Evolutionary conservation across 371 early-diverging fungal genomes (phyloP), one percentile per base, ranked within the genome.

Genomic region (Mortierella sp.): DNA sequence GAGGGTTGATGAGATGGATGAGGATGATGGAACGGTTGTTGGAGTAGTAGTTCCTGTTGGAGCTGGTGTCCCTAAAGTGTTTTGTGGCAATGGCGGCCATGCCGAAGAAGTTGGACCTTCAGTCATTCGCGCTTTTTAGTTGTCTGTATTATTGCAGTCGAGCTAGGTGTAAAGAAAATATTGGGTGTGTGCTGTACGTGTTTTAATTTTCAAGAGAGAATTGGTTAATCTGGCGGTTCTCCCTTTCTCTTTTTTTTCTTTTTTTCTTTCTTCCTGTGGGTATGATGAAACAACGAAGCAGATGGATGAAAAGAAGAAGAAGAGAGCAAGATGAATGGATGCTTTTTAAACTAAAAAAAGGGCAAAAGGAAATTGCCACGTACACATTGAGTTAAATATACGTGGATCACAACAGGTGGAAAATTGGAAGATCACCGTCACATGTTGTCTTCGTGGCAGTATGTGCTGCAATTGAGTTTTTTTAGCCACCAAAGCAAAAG

Each of bases 91-190:
- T 28, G 34, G 54, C 12, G 69, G 75, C 75, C 69, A 23, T 19
- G 64, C 66, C 65, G 75, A 75, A 29, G 75, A 54, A 43, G 66
- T 47, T 31, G 56, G 29, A 55, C 65, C 61, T 65, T 75, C 75
- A 35, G 75, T 66, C 75, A 75, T 75, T 69, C 32, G 40, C 53
- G 22, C 45, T 28, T 17, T 51, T 42, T 40, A 23, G 43, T 37
- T 62, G 45, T 2, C 42, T 26, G 57, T 56, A 31, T 26, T 26
- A 51, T 47, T 47, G 19, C 15, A 19, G 40, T 47, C 26, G 53
- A 23, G 5, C 7, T 51, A 26, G 53, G 22, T 40, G 40, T 40
- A 40, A 40, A 40, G 13, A 40, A 28, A 22, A 22, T 6, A 15
- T 47, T 26, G 53, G 8, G 8, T 51, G 23, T 29, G 28, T 42